Evolutionary conservation across 129 eudicot species (phyloP).

Genomic region (Tagetes erecta): DNA sequence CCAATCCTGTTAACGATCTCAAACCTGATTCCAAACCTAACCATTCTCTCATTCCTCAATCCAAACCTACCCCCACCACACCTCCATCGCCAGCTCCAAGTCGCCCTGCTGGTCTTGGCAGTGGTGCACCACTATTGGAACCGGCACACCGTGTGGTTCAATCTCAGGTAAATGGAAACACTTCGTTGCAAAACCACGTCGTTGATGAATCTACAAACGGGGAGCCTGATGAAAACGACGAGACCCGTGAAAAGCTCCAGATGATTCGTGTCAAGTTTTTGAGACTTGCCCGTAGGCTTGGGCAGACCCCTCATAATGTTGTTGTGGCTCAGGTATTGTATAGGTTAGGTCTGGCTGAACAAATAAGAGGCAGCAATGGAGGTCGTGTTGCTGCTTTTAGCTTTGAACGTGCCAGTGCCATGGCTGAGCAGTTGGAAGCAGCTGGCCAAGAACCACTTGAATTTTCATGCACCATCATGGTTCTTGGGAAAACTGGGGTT

Average conservation of each 20-base stretch:
- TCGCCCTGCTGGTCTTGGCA: conserved; percentile 94
- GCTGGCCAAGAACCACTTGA: conserved; percentile 94
- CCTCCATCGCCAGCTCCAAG: conserved; percentile 41
- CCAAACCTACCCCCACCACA: conserved; percentile 23
- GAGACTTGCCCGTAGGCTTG: conserved; percentile 94
- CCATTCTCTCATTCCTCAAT: conserved; percentile 14
- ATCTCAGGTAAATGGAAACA: conserved; percentile 61
- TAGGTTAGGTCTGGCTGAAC: conserved; percentile 93
- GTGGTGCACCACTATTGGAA: conserved; percentile 76
- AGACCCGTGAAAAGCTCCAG: conserved; percentile 94
- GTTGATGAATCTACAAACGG: conserved; percentile 64
- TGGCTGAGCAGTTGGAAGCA: conserved; percentile 97
- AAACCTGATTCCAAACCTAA: conserved; percentile 29
- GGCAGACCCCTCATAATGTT: conserved; percentile 98
- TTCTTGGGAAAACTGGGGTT: conserved; percentile 93
- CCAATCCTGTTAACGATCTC: background rate
- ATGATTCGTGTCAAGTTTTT: conserved; percentile 96
- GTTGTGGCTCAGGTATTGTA: conserved; percentile 98
- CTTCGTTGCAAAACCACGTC: conserved; percentile 49
- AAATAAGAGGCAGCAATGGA: conserved; percentile 86
- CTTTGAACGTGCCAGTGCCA: conserved; percentile 97
- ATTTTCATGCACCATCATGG: conserved; percentile 99
- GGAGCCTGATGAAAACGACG: conserved; percentile 86
- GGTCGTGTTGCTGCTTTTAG: conserved; percentile 91
- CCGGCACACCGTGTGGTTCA: conserved; percentile 72